Conservation (phyloP, 106 monocot genomes). For the Posidonia australis region DNA sequence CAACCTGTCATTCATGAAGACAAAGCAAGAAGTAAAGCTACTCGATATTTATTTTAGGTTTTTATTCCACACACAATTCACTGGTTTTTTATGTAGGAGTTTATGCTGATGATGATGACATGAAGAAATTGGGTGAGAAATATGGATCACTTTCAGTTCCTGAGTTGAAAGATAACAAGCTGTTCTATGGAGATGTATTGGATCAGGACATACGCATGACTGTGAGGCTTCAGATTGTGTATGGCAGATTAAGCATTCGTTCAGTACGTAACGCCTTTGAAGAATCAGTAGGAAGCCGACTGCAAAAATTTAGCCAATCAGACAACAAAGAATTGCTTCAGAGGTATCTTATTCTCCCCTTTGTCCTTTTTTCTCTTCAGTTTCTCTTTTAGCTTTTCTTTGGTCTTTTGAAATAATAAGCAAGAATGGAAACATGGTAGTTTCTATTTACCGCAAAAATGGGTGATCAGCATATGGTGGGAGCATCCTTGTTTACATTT, state of each 20-base stretch:
- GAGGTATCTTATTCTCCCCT: slow-evolving; percentile 29
- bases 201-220: slow-evolving; percentile 68
- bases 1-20: too few relatives aligned
- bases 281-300: slow-evolving; percentile 71
- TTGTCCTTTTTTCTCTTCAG: background rate
- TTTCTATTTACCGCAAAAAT: too few relatives aligned
- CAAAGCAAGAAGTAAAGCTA: too few relatives aligned
- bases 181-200: slow-evolving; percentile 44
- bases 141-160: slow-evolving; percentile 28
- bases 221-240: slow-evolving; percentile 86
- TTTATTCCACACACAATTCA: too few relatives aligned
- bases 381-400: background rate
- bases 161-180: slow-evolving; percentile 45
- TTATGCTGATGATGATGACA: slow-evolving; percentile 68
- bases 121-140: slow-evolving; percentile 44
- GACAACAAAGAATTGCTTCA: slow-evolving; percentile 72
- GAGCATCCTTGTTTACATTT: too few relatives aligned
- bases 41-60: too few relatives aligned
- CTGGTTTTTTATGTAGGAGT: slow-evolving; percentile 33
- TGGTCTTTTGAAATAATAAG: too few relatives aligned
- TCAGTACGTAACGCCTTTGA: slow-evolving; percentile 92
- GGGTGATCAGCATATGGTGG: too few relatives aligned
- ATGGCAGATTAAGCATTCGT: slow-evolving; percentile 62
- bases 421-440: too few relatives aligned
- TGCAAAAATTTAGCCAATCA: slow-evolving; percentile 51